Conservation (phyloP, 2,329 filamentous ascomycete genomes). For the Bipolaris bicolor region DNA sequence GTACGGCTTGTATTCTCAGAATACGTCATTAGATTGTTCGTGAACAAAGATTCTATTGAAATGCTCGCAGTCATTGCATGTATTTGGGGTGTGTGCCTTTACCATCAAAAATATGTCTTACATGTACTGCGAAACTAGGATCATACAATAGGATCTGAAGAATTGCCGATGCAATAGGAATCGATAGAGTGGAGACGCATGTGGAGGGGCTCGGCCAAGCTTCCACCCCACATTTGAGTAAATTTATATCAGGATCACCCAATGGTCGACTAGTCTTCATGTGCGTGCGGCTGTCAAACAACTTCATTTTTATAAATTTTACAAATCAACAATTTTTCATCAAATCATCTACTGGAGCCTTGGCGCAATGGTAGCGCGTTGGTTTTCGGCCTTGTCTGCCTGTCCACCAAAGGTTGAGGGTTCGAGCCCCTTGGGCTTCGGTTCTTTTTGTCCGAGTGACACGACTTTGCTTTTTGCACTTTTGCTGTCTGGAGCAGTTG, state of each 20-base stretch:
- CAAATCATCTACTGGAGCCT: slow-evolving; percentile 18
- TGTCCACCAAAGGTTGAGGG: slow-evolving; percentile 37
- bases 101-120: no score
- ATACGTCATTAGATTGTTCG: not conserved
- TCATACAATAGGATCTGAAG: no score
- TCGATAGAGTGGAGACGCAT: not conserved
- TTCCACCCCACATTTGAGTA: not conserved
- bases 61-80: not conserved
- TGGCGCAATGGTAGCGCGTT: slow-evolving; percentile 41
- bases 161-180: not conserved
- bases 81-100: no score
- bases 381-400: slow-evolving; percentile 28
- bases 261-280: no score
- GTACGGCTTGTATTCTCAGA: not conserved
- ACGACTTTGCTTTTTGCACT: slow-evolving; percentile 5
- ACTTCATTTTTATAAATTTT: not conserved
- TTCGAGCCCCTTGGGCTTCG: slow-evolving; percentile 31
- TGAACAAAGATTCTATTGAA: not conserved
- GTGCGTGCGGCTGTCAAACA: no score
- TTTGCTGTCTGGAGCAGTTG: not conserved
- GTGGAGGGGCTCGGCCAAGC: not conserved
- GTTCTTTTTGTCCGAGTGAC: slow-evolving; percentile 3
- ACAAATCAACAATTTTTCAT: not conserved
- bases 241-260: not conserved
- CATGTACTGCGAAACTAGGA: no score